Evolutionary conservation across 768 basidiomycete species (phyloP), one percentile per base, ranked within the genome.

Genomic region (Galerina marginata): DNA sequence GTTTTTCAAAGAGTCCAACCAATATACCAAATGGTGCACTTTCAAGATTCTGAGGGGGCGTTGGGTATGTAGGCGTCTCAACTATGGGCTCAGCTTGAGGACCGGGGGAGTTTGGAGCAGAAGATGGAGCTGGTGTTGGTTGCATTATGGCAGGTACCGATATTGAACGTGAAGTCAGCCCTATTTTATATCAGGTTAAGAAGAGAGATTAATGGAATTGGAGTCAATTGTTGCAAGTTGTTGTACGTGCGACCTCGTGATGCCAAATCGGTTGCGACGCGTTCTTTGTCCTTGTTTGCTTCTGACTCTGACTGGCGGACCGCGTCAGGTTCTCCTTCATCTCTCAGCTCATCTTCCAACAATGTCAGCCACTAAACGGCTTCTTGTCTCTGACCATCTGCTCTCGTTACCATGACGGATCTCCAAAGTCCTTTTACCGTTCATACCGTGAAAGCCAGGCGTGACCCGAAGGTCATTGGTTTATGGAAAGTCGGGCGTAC

Each of bases 401-500:
- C 46, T 40, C 53, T 33, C n/a, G 29, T 52, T 42, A 25, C 42
- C 54, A 80, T 79, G 77, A 64, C 73, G 53, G 67, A 69, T 50
- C 46, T 58, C 20, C 60, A 60, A 26, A 66, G 61, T 49, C 61
- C 67, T 4, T 66, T 71, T 54, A 61, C 57, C 26, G 57, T 67
- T 16, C 67, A 64, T 55, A 33, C 62, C n/a, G 54, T 54, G 56
- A 69, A 69, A 54, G 45, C 45, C 44, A 50, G 60, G 38, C 70
- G 67, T 26, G 86, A 87, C 56, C 87, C 86, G 25, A 87, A 84
- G 75, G 83, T 82, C 76, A 89, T 93, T 64, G 92, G 92, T 9
- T 75, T 85, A 57, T 94, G 92, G 92, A 91, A 91, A 71, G 82
- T 93, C 44, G 92, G 92, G 47, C 82, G 90, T 67, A 91, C 89